phyloP scores from a whole-genome alignment of 306 rosid species.

The Adenanthera pavonina region DNA sequence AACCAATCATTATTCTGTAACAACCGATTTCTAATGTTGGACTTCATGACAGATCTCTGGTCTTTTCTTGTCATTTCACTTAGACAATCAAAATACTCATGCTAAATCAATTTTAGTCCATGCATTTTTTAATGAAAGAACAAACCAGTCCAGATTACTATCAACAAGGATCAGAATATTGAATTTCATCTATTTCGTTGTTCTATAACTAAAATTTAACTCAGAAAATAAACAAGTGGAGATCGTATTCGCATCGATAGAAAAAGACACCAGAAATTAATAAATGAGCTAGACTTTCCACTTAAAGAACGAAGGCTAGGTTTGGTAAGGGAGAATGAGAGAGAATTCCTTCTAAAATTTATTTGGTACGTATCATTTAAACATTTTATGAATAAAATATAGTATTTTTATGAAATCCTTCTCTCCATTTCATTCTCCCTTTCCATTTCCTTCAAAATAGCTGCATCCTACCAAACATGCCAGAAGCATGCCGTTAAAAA shows the following conservation, averaged over 20 bases:
- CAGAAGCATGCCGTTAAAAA: conserved; percentile 12
- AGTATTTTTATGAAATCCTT: too few relatives aligned
- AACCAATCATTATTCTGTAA: background rate
- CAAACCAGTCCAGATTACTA: background rate
- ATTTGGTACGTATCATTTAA: too few relatives aligned
- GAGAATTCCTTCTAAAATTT: too few relatives aligned
- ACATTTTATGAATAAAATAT: too few relatives aligned
- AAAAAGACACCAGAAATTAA: conserved; percentile 11
- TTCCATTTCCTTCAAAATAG: too few relatives aligned
- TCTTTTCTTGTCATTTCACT: background rate
- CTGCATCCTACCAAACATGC: too few relatives aligned
- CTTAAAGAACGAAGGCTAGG: background rate
- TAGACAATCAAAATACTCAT: background rate
- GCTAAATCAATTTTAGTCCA: background rate
- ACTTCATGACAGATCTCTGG: background rate
- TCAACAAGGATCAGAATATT: conserved; percentile 1
- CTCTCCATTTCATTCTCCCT: too few relatives aligned
- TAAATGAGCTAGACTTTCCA: conserved; percentile 18
- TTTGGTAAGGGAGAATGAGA: too few relatives aligned
- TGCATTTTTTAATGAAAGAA: conserved; percentile 9
- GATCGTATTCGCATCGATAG: conserved; percentile 12
- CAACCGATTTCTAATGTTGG: background rate
- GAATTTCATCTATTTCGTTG: background rate
- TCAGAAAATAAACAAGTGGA: background rate
- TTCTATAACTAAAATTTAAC: background rate